Evolutionary conservation across 106 monocot genomes (phyloP).

Genomic region (Platanthera zijinensis): DNA sequence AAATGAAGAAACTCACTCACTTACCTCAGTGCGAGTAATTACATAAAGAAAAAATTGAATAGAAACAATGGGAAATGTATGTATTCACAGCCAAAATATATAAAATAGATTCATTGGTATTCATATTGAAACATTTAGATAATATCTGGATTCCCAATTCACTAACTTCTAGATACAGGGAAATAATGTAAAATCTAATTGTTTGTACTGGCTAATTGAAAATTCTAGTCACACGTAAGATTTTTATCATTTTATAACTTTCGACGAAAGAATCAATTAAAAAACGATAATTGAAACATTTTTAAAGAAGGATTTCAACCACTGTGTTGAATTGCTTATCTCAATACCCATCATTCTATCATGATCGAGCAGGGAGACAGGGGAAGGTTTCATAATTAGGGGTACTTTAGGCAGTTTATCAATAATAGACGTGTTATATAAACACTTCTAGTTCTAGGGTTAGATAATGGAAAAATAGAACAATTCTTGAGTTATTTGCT

Average conservation of each 20-base stretch:
- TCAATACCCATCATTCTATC: neutral
- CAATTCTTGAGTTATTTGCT: too few species aligned
- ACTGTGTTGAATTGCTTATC: neutral
- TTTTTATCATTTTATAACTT: neutral
- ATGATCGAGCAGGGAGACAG: neutral
- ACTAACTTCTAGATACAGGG: neutral
- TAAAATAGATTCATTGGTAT: neutral
- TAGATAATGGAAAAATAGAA: too few species aligned
- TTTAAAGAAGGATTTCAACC: neutral
- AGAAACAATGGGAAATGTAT: neutral
- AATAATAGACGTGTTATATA: too few species aligned
- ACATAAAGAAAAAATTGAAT: neutral
- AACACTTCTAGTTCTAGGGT: too few species aligned
- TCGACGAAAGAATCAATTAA: neutral
- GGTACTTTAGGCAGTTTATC: too few species aligned
- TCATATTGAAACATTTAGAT: neutral
- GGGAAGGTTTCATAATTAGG: too few species aligned
- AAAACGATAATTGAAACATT: neutral
- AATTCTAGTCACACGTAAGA: neutral
- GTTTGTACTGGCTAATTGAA: neutral
- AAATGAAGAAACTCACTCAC: neutral
- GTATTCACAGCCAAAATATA: too few species aligned
- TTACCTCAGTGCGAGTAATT: neutral
- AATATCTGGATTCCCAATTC: neutral
- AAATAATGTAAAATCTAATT: neutral